These are phyloP conservation scores for Saturnispora quitensis DNA, from an alignment of 805 yeast genomes.

Conservation along the genomic window DNA sequence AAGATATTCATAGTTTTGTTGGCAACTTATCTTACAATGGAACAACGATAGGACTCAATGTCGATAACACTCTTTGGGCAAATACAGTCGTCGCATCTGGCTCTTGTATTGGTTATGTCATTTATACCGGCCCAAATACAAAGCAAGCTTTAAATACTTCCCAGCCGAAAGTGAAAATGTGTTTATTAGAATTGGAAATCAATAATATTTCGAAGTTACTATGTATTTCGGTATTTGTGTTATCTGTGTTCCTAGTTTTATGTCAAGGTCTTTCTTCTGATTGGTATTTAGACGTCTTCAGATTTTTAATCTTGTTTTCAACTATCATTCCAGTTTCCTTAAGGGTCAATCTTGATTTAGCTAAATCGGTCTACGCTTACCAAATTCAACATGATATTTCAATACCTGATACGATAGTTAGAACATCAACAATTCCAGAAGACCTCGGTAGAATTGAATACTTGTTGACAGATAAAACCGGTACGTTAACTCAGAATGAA, in stretches of 20 bases:
- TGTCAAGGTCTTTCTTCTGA: conserved; percentile 61
- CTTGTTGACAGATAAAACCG: conserved; percentile 87
- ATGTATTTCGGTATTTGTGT: conserved; percentile 74
- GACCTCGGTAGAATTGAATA: conserved; percentile 95
- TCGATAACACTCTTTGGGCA: conserved; percentile 97
- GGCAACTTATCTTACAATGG: conserved; percentile 63
- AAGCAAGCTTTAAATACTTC: conserved; percentile 94
- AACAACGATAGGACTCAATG: conserved; percentile 53
- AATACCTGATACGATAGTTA: conserved; percentile 81
- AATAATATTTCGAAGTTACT: conserved; percentile 80
- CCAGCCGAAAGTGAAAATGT: conserved; percentile 76
- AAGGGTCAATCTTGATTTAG: conserved; percentile 89
- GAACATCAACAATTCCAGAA: conserved; percentile 97
- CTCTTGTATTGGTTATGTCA: conserved; percentile 75
- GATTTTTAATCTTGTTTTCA: conserved; percentile 85
- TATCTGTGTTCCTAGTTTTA: conserved; percentile 70
- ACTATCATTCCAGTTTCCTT: conserved; percentile 94
- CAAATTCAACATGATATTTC: conserved; percentile 83
- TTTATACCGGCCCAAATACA: conserved; percentile 89
- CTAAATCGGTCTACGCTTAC: conserved; percentile 90
- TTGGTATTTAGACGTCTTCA: conserved; percentile 89
- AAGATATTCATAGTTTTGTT: conserved; percentile 69
- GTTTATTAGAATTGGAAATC: conserved; percentile 83
- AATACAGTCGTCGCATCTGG: conserved; percentile 96
- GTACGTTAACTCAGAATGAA: conserved; percentile 95